A percentile compares a stretch with the other conserved stretches of the same genome.
Evolutionary conservation across 1,139 yeast genomes (phyloP).

Genomic region (Blastobotrys malaysiensis): DNA sequence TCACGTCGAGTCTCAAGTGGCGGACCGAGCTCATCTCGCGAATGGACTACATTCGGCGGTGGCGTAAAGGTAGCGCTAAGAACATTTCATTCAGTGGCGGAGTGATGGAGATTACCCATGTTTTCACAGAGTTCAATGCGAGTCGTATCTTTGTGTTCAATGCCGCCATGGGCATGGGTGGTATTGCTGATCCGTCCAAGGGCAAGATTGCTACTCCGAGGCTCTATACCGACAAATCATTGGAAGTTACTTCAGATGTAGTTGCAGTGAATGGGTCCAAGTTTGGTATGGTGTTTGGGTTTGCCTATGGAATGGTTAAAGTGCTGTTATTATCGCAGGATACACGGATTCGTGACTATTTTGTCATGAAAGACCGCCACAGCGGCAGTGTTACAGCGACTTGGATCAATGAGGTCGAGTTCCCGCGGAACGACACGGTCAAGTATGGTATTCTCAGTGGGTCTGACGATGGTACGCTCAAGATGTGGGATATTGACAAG

Average conservation of each 20-base stretch:
- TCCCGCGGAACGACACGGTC: conserved; percentile 17
- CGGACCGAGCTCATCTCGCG: conserved; percentile 30
- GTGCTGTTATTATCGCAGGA: conserved; percentile 28
- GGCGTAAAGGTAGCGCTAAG: conserved; percentile 27
- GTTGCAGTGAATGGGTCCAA: conserved; percentile 28
- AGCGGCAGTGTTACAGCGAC: conserved; percentile 25
- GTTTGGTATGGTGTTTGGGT: conserved; percentile 32
- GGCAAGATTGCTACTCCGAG: conserved; percentile 32
- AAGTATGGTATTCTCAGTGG: conserved; percentile 24
- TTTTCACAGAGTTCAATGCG: conserved; percentile 28
- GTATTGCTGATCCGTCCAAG: conserved; percentile 30
- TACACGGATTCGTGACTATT: conserved; percentile 28
- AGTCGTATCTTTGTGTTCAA: conserved; percentile 28
- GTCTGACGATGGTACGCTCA: conserved; percentile 27
- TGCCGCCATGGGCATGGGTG: conserved; percentile 25
- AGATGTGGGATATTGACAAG: conserved; percentile 22
- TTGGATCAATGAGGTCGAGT: conserved; percentile 31
- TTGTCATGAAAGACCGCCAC: conserved; percentile 23
- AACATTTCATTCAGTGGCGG: conserved; percentile 30
- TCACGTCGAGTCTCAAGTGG: conserved; percentile 28
- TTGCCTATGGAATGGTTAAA: conserved; percentile 26
- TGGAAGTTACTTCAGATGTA: conserved; percentile 20
- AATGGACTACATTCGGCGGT: conserved; percentile 25
- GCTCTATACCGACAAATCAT: conserved; percentile 24
- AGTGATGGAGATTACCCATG: conserved; percentile 23